Conservation (phyloP, 768 basidiomycete genomes). For the Jaapia argillacea region DNA sequence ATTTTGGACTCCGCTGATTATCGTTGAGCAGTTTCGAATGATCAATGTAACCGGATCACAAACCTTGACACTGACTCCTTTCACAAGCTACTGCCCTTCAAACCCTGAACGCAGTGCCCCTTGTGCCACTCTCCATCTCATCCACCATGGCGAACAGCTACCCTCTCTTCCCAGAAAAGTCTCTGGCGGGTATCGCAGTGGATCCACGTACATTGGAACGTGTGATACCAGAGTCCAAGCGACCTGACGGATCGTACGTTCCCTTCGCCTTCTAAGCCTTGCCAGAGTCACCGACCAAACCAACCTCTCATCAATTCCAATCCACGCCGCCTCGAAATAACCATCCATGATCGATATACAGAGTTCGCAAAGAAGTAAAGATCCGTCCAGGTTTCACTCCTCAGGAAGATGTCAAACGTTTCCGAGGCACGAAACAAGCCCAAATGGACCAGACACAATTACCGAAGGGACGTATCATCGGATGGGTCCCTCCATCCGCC, state of each 20-base stretch:
- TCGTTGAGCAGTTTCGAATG: no score
- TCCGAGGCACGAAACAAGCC: slow-evolving; percentile 68
- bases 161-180: not conserved
- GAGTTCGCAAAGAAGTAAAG: slow-evolving; percentile 80
- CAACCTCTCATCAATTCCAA: slow-evolving; percentile 4
- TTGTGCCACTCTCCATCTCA: no score
- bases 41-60: no score
- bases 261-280: slow-evolving; percentile 1
- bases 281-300: no score
- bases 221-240: slow-evolving; percentile 76
- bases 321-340: not conserved
- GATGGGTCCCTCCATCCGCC: slow-evolving; percentile 61
- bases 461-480: slow-evolving; percentile 75
- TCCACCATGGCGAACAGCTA: not conserved
- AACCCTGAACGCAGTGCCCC: no score
- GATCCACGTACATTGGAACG: slow-evolving; percentile 83
- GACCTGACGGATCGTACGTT: slow-evolving; percentile 80
- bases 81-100: no score
- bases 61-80: no score
- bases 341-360: slow-evolving; percentile 26
- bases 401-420: slow-evolving; percentile 86
- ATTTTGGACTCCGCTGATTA: no score
- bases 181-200: slow-evolving; percentile 62
- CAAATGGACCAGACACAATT: slow-evolving; percentile 55
- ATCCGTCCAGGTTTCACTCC: slow-evolving; percentile 91